These are phyloP conservation scores for Mariannaea elegans DNA, from an alignment of 2,329 filamentous ascomycete species.

Conservation along the genomic window DNA sequence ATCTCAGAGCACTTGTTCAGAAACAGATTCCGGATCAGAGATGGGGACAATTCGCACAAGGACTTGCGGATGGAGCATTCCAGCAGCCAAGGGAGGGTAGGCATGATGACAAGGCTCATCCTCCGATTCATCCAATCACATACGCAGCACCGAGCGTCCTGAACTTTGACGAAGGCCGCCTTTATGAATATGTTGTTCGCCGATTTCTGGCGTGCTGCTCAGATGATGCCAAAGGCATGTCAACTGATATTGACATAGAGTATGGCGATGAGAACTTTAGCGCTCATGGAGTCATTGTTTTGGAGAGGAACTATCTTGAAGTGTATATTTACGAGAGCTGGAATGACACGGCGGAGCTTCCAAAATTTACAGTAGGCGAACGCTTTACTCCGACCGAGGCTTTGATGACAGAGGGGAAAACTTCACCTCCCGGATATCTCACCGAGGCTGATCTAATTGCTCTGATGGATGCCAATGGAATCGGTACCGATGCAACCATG, in stretches of 20 bases:
- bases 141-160: conserved; percentile 74
- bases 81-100: conserved; percentile 82
- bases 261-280: conserved; percentile 87
- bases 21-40: conserved; percentile 80
- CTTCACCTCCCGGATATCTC: conserved; percentile 82
- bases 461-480: conserved; percentile 98
- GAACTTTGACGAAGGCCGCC: conserved; percentile 72
- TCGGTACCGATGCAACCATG: conserved; percentile 98
- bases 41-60: conserved; percentile 86
- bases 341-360: conserved; percentile 86
- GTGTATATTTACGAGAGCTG: conserved; percentile 97
- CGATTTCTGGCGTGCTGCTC: conserved; percentile 96
- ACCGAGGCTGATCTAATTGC: conserved; percentile 96
- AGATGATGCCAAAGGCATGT: conserved; percentile 87
- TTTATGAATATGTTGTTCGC: conserved; percentile 93
- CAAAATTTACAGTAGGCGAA: conserved; percentile 81
- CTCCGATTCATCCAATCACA: conserved; percentile 95
- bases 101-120: conserved; percentile 96
- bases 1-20: conserved; percentile 79
- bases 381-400: conserved; percentile 88
- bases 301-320: conserved; percentile 92
- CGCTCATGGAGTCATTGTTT: conserved; percentile 83
- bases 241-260: conserved; percentile 83
- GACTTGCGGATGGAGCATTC: conserved; percentile 79
- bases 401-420: conserved; percentile 90